These are phyloP conservation scores for Lichtheimia ramosa DNA, from an alignment of 371 early-diverging fungal species.

Conservation along the genomic window DNA sequence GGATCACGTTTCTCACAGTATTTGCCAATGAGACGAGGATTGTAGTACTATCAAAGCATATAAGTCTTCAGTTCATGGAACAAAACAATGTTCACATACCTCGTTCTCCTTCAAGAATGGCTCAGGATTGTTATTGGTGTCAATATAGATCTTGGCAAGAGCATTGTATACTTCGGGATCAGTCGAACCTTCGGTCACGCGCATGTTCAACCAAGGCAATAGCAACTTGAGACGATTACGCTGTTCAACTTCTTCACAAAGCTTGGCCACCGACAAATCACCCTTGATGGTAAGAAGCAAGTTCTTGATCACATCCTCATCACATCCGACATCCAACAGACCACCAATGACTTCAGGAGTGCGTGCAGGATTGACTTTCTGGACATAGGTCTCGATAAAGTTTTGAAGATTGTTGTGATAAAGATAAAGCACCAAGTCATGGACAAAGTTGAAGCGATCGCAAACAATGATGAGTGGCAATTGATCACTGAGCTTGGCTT, in stretches of 20 bases:
- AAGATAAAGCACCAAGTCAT: conserved; percentile 93
- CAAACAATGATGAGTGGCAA: conserved; percentile 97
- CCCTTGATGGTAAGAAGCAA: conserved; percentile 78
- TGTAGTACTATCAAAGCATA: conserved; percentile 61
- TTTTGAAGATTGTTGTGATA: conserved; percentile 91
- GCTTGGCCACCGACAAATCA: conserved; percentile 81
- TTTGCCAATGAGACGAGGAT: conserved; percentile 89
- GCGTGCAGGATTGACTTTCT: conserved; percentile 93
- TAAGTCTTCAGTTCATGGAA: not conserved
- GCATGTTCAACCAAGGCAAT: conserved; percentile 89
- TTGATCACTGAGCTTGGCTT: conserved; percentile 93
- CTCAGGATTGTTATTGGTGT: conserved; percentile 97
- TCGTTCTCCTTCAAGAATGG: conserved; percentile 92
- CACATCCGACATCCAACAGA: conserved; percentile 96
- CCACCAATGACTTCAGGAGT: conserved; percentile 96
- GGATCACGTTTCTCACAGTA: conserved; percentile 99
- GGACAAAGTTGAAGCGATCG: conserved; percentile 95
- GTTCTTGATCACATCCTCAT: conserved; percentile 90
- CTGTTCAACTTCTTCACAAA: conserved; percentile 92
- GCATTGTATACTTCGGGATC: conserved; percentile 95
- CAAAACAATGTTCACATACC: conserved; percentile 14
- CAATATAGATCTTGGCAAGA: conserved; percentile 97
- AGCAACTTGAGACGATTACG: conserved; percentile 94
- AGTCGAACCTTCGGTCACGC: conserved; percentile 81
- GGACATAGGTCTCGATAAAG: conserved; percentile 97